Conservation (phyloP, 768 basidiomycete species). For the Podaxis pistillaris region DNA sequence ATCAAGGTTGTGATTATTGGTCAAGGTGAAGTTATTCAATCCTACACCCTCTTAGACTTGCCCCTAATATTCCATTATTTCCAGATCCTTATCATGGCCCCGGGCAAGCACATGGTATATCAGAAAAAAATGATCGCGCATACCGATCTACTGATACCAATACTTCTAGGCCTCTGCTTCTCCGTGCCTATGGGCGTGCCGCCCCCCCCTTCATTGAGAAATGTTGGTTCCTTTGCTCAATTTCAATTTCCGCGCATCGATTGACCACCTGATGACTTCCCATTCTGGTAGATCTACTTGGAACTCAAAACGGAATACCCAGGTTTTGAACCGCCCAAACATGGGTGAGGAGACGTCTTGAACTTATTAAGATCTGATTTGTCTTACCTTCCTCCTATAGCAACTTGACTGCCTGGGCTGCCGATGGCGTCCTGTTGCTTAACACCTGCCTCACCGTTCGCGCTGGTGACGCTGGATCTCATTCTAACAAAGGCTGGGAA, state of each 20-base stretch:
- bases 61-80: not conserved
- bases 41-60: not conserved
- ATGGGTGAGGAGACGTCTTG: conserved; percentile 61
- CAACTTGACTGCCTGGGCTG: conserved; percentile 78
- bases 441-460: conserved; percentile 93
- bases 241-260: conserved; percentile 9
- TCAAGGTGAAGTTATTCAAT: conserved; percentile 41
- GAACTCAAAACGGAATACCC: conserved; percentile 85
- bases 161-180: conserved; percentile 71
- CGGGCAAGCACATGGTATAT: conserved; percentile 81
- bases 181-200: conserved; percentile 79
- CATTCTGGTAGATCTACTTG: conserved; percentile 67
- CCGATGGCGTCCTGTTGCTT: conserved; percentile 84
- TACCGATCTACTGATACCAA: conserved; percentile 14
- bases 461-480: conserved; percentile 73
- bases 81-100: conserved; percentile 78
- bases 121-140: not conserved
- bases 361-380: conserved; percentile 6
- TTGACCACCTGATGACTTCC: conserved; percentile 8
- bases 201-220: conserved; percentile 79
- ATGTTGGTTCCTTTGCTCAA: conserved; percentile 44
- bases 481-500: conserved; percentile 89
- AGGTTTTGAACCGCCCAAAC: conserved; percentile 72
- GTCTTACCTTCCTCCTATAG: conserved; percentile 36
- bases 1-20: conserved; percentile 89